Evolutionary conservation across 169 alveolate species (phyloP).

Genomic region (Eimeria necatrix): DNA sequence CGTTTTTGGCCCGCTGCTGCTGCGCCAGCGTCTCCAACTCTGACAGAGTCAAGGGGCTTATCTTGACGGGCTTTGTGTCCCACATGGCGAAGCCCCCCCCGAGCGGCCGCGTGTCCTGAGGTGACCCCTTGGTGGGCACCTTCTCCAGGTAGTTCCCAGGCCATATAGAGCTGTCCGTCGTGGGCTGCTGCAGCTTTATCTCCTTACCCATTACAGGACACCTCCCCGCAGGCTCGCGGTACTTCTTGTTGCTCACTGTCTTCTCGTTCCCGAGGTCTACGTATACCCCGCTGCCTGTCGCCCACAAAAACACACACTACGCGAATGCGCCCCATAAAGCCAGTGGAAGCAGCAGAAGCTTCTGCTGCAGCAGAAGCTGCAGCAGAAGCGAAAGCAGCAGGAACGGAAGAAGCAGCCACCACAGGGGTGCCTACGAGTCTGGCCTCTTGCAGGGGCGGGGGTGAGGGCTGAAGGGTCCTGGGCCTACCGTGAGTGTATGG

Average conservation of each 20-base stretch:
- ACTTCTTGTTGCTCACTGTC: not conserved
- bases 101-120: slow-evolving; percentile 69
- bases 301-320: not conserved
- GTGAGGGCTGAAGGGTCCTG: too few species aligned
- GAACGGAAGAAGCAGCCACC: not conserved
- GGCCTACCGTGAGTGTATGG: slow-evolving; percentile 19
- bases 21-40: slow-evolving; percentile 53
- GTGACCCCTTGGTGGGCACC: slow-evolving; percentile 24
- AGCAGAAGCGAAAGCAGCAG: not conserved
- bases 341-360: too few species aligned
- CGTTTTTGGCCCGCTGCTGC: not conserved
- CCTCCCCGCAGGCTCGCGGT: slow-evolving; percentile 74
- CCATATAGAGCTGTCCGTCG: slow-evolving; percentile 47
- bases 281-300: slow-evolving; percentile 77
- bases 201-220: slow-evolving; percentile 74
- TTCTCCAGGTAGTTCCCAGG: slow-evolving; percentile 40
- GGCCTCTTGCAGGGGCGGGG: not conserved
- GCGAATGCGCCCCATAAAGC: not conserved
- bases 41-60: slow-evolving; percentile 46
- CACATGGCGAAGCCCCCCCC: slow-evolving; percentile 77
- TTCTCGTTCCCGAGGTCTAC: slow-evolving; percentile 76
- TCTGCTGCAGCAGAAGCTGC: not conserved
- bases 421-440: not conserved
- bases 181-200: slow-evolving; percentile 61
- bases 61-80: slow-evolving; percentile 28